Base-by-base conservation (phyloP, 305 asterid genomes). In the Plantago rigida region DNA sequence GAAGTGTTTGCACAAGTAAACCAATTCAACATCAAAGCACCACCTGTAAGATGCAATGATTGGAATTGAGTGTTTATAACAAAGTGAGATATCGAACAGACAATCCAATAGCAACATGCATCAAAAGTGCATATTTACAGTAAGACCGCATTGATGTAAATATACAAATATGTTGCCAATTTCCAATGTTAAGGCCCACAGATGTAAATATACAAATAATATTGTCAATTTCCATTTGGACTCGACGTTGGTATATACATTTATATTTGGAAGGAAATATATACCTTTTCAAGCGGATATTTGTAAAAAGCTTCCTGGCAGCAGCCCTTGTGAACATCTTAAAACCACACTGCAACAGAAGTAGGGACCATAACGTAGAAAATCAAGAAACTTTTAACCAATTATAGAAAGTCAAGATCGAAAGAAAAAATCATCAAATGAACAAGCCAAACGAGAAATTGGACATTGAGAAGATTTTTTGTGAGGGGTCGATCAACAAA, bases 251-350 rank as follows among this genome's bases (percentile, higher is more conserved):
- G 15, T 48, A 28, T 9, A 46, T 34, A 24, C 22, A 54, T 19
- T 39, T 14, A 48, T 13, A 15, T 47, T 56, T 45, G 45, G 31
- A 44, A 47, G 3, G 36, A 55, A 70, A 22, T 42, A 8, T 65
- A 57, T 75, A 84, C 96, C 98, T 75, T 84, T 86, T 80, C 82
- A 91, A 83, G 75, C 93, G 95, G 68, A 84, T 81, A 66, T 88
- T 91, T 0, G 71, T 71, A 78, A 88, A 91, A 69, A 91, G 98
- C 82, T 84, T 91, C 75, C 88, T 71, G 29, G 95, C 96, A 67
- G 98, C 98, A 80, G 96, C 85, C 80, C 96, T 81, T 22, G 95
- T 88, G 72, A 91, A 91, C 98, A 91, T 91, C 81, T 91, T 91
- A 78, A 91, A 91, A 57, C 96, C 98, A 75, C 98, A 91, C 98